Evolutionary conservation across 2,329 filamentous ascomycete genomes (phyloP), one percentile per base, ranked within the genome.

Genomic region (Arthroderma sp.): DNA sequence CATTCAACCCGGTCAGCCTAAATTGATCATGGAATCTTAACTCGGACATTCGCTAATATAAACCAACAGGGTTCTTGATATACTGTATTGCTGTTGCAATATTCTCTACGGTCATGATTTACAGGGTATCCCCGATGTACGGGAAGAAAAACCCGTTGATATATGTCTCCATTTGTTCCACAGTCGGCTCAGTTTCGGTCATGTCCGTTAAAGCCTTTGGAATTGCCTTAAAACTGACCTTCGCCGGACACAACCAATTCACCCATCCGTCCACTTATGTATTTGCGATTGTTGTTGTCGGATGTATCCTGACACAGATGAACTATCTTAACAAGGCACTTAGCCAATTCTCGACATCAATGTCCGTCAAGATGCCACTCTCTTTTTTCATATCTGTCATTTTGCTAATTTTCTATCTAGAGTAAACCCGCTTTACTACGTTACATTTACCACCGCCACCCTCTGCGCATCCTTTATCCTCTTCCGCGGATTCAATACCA

Each of bases 301-400:
- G 95, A 52, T 98, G 91, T 70, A 96, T 98, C 60, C 65, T 98
- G 53, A 95, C 88, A 6, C 91, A 98, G 72, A 96, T 98, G 91
- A 98, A 98, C 66, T 98, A 98, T 66, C 94, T 98, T 68, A 98
- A 98, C 73, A 98, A 98, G 67, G 91, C 91, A 5, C 70, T 98
- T 48, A 93, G 86, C 64, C 87, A 93, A 58, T 98, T 96, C 67
- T 89, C 85, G 29, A 95, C 91, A 30, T 94, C 93, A 56, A 94
- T 98, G 88, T 94, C 75, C 62, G 84, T 71, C 31, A 46, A 29
- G 10, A 8, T 29, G 28, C 38, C 5, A 29, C 30, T 39, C n/a
- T 31, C 29, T 40, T 29, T 40, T 29, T 15, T 29, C 6, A 15
- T 34, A 36, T 29, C 29, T 47, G 42, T 52, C 47, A 47, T 50